phyloP scores from a whole-genome alignment of 2,329 filamentous ascomycete species.

The Phialocephala subalpina region DNA sequence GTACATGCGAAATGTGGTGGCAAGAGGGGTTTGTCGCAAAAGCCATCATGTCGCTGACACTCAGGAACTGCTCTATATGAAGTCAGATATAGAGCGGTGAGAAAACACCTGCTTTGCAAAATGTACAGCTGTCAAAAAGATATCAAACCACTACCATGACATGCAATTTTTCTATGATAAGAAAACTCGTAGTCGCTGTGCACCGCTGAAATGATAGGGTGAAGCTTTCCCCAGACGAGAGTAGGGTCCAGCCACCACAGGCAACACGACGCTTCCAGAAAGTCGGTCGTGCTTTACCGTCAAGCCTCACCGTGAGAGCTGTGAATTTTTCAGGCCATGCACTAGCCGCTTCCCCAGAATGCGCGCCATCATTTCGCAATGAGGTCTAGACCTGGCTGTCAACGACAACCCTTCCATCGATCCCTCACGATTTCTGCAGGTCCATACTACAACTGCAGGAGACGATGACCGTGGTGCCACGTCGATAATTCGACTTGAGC shows the following conservation, averaged over 20 bases:
- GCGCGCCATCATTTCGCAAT: neutral
- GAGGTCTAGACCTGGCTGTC: neutral
- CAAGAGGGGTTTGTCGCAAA: neutral
- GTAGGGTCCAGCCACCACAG: neutral
- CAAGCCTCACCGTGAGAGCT: neutral
- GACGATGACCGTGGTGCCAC: conserved; percentile 1
- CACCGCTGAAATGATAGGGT: conserved; percentile 2
- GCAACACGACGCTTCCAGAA: conserved; percentile 7
- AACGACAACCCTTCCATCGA: neutral
- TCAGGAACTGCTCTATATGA: neutral
- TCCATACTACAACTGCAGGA: neutral
- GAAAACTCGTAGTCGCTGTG: neutral
- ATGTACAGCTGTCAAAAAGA: neutral
- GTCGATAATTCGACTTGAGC: conserved; percentile 3
- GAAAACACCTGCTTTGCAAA: neutral
- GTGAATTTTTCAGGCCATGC: conserved; percentile 7
- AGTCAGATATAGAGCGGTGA: neutral
- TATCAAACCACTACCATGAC: neutral
- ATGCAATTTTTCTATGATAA: neutral
- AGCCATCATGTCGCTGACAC: neutral
- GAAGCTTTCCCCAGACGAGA: neutral
- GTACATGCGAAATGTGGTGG: neutral
- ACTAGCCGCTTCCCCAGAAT: conserved; percentile 10
- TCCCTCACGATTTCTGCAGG: conserved; percentile 4
- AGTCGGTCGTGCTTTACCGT: neutral